These are phyloP conservation scores for Nemania sp. DNA, from an alignment of 2,329 filamentous ascomycete genomes.

Conservation along the genomic window DNA sequence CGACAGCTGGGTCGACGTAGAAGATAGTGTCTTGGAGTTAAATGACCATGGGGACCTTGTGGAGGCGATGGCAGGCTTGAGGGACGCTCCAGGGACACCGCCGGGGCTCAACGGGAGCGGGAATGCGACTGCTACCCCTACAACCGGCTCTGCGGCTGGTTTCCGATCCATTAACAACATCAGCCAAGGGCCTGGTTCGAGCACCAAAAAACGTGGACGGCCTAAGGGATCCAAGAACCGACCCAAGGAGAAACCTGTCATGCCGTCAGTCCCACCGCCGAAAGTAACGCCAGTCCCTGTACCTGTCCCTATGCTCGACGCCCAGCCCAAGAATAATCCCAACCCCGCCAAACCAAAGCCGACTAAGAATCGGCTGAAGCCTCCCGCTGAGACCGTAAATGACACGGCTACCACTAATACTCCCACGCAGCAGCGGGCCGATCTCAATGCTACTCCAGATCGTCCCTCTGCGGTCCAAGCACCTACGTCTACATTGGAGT, in stretches of 20 bases:
- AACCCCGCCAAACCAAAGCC: constrained; percentile 45
- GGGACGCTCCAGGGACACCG: constrained; percentile 33
- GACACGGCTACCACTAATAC: constrained; percentile 13
- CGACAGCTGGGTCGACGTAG: constrained; percentile 53
- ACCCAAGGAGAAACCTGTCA: constrained; percentile 43
- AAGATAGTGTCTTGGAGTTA: constrained; percentile 42
- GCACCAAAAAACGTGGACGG: constrained; percentile 49
- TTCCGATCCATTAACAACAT: constrained; percentile 41
- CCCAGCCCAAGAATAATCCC: constrained; percentile 38
- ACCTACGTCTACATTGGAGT: constrained; percentile 17
- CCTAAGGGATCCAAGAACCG: constrained; percentile 60
- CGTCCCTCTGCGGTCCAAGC: constrained; percentile 18
- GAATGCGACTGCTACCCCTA: constrained; percentile 30
- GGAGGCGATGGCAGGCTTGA: constrained; percentile 30
- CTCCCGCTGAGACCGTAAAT: constrained; percentile 19
- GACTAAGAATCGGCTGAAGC: constrained; percentile 44
- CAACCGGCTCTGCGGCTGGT: constrained; percentile 35
- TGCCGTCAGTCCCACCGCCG: constrained; percentile 33
- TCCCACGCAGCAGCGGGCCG: constrained; percentile 22
- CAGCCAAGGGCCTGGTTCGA: constrained; percentile 32
- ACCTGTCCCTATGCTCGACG: constrained; percentile 35
- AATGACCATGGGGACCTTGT: constrained; percentile 40
- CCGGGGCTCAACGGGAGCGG: constrained; percentile 25
- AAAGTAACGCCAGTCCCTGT: constrained; percentile 40
- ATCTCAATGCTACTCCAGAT: constrained; percentile 17